phyloP scores from a whole-genome alignment of 2,329 filamentous ascomycete species.

The Colletotrichum sojae region DNA sequence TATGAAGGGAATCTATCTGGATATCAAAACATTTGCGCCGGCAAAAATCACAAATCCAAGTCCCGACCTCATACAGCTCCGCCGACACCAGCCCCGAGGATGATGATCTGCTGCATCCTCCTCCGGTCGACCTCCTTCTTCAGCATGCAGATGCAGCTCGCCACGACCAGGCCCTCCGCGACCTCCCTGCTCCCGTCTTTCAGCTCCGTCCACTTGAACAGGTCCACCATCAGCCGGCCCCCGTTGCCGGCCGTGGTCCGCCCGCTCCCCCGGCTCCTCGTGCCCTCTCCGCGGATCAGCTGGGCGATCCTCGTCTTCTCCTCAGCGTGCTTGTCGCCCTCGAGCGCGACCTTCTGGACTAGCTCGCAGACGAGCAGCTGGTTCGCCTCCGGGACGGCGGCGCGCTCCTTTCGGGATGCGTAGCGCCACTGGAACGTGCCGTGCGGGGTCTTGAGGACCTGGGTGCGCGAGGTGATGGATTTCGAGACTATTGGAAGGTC shows the following conservation, averaged over 20 bases:
- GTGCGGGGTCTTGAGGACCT: slow-evolving; percentile 61
- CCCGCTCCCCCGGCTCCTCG: slow-evolving; percentile 56
- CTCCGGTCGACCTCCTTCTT: slow-evolving; percentile 76
- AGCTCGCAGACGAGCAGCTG: slow-evolving; percentile 67
- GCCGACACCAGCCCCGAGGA: slow-evolving; percentile 53
- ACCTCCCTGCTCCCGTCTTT: slow-evolving; percentile 56
- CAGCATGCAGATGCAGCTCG: slow-evolving; percentile 72
- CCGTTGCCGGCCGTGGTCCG: slow-evolving; percentile 63
- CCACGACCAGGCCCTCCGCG: slow-evolving; percentile 65
- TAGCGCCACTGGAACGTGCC: slow-evolving; percentile 72
- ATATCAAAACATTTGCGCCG: too few relatives aligned
- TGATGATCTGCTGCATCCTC: slow-evolving; percentile 64
- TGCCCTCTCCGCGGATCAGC: slow-evolving; percentile 57
- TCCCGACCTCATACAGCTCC: slow-evolving; percentile 30
- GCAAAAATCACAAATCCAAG: background rate
- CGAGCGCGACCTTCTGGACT: slow-evolving; percentile 52
- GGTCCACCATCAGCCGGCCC: slow-evolving; percentile 61
- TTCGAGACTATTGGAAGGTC: slow-evolving; percentile 49
- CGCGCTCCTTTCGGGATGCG: slow-evolving; percentile 61
- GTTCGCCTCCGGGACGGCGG: slow-evolving; percentile 54
- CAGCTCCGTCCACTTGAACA: slow-evolving; percentile 51
- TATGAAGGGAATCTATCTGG: too few relatives aligned
- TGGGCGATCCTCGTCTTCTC: slow-evolving; percentile 54
- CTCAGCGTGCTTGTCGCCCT: slow-evolving; percentile 33
- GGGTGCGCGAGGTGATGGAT: slow-evolving; percentile 62